These are phyloP conservation scores for Chlamydomonas applanata DNA, from an alignment of 139 green algal genomes.

Conservation along the genomic window DNA sequence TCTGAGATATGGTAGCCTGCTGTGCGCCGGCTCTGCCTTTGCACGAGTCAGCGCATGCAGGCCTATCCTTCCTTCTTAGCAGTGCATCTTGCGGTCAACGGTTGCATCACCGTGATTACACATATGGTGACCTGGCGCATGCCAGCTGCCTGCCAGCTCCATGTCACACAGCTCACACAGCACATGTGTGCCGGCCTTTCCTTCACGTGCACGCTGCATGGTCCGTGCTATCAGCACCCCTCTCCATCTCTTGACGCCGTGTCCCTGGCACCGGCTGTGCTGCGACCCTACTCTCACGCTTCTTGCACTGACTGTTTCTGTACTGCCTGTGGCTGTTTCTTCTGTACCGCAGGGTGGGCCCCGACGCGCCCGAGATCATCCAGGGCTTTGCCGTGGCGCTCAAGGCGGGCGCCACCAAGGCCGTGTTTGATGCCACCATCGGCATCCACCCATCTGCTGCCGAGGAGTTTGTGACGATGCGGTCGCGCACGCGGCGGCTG, in stretches of 20 bases:
- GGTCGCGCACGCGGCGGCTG: conserved; percentile 15
- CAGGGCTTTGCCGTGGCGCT: conserved; percentile 94
- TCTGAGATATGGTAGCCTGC: no score
- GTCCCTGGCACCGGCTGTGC: not conserved
- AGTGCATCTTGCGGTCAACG: no score
- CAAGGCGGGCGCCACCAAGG: conserved; percentile 90
- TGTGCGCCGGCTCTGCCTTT: no score
- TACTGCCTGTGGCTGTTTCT: not conserved
- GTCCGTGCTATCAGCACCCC: no score
- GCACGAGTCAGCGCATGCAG: no score
- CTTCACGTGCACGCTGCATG: not conserved
- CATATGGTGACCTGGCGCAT: no score
- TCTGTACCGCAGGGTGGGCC: conserved; percentile 70
- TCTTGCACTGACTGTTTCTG: not conserved
- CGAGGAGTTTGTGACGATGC: conserved; percentile 88
- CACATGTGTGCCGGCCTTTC: no score
- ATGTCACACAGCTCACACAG: no score
- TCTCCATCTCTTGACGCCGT: not conserved
- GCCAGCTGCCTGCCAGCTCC: no score
- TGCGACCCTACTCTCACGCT: not conserved
- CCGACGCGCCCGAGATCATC: conserved; percentile 91
- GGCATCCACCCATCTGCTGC: conserved; percentile 93
- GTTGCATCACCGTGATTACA: no score
- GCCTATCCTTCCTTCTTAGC: no score
- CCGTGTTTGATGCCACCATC: conserved; percentile 85